These are phyloP conservation scores for Neurospora sp. DNA, from an alignment of 495 filamentous ascomycete species.

Conservation along the genomic window DNA sequence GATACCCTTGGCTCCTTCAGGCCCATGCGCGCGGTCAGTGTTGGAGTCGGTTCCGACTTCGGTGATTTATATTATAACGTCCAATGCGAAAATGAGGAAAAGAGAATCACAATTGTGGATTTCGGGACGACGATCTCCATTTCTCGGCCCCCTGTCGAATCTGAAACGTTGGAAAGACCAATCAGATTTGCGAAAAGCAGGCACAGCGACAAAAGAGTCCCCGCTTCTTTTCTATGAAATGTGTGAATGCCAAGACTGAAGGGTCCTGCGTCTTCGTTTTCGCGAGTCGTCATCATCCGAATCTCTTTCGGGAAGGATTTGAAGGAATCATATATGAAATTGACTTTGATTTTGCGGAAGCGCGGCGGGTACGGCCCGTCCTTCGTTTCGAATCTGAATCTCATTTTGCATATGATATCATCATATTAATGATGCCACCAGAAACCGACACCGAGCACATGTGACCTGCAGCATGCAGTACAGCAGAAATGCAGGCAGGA, in stretches of 20 bases:
- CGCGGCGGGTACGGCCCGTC: background rate
- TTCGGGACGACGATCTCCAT: slow-evolving; percentile 11
- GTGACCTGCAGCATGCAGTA: background rate
- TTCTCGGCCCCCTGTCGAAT: slow-evolving; percentile 4
- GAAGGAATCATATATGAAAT: background rate
- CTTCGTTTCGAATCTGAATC: background rate
- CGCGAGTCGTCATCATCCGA: background rate
- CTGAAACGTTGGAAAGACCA: slow-evolving; percentile 11
- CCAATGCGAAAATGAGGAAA: background rate
- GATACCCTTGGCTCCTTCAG: background rate
- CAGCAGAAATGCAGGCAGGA: background rate
- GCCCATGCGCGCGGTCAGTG: background rate
- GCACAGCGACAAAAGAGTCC: background rate
- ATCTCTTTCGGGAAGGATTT: background rate
- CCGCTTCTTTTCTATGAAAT: background rate
- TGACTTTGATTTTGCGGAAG: background rate
- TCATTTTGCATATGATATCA: background rate
- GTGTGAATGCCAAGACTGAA: background rate
- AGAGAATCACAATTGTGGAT: background rate
- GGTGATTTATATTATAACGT: background rate
- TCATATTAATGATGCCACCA: background rate
- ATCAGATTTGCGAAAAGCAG: slow-evolving; percentile 2
- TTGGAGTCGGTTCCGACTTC: background rate
- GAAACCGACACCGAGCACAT: background rate
- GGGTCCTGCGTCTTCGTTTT: background rate